phyloP scores from a whole-genome alignment of 441 rosid species.

The Daphne laureola region DNA sequence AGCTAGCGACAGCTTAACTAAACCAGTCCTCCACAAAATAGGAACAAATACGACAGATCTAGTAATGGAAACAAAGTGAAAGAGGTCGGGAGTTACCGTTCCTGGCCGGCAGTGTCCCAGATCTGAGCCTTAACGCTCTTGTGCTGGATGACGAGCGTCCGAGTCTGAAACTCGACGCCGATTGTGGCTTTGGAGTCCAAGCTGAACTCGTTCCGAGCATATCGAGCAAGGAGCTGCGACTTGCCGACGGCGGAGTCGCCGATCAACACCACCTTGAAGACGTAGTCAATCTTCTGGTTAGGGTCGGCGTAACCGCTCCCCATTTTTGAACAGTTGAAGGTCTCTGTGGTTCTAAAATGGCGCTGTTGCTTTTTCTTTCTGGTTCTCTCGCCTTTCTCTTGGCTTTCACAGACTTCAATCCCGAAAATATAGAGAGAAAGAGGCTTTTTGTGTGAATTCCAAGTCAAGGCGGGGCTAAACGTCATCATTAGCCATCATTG shows the following conservation, averaged over 20 bases:
- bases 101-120: conserved; percentile 82
- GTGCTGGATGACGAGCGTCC: conserved; percentile 42
- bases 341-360: neutral
- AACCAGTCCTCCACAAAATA: neutral
- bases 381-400: neutral
- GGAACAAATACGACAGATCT: neutral
- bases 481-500: too few species aligned
- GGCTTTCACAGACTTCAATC: neutral
- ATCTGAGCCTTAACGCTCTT: conserved; percentile 74
- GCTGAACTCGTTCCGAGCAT: conserved; percentile 57
- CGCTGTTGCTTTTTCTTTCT: neutral
- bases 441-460: conserved; percentile 2
- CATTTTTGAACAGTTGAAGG: conserved; percentile 33
- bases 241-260: conserved; percentile 74
- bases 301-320: conserved; percentile 70
- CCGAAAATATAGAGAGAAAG: conserved; percentile 6
- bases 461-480: neutral
- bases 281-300: conserved; percentile 73
- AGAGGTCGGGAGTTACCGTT: conserved; percentile 28
- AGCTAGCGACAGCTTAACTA: neutral
- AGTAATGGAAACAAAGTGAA: neutral
- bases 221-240: conserved; percentile 60
- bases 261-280: conserved; percentile 70
- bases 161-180: conserved; percentile 64
- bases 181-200: conserved; percentile 65